A percentile compares a stretch with the other conserved stretches of the same genome.
Evolutionary conservation across 208 protist species (phyloP).

Genomic region (Crithidia sp.): DNA sequence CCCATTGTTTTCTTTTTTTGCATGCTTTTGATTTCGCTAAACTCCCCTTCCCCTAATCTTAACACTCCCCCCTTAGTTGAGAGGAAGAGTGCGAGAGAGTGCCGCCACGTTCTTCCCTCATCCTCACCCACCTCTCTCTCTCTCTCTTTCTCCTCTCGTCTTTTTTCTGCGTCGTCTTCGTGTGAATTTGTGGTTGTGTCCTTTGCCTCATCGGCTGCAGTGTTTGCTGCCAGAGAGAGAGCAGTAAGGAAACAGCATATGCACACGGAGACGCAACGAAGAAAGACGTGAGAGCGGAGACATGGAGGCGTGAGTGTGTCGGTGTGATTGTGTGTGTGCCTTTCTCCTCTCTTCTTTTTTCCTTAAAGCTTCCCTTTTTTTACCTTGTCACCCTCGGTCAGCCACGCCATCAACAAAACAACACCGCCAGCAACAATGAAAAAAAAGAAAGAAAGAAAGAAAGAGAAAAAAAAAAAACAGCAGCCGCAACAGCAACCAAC

Average conservation of each 20-base stretch:
- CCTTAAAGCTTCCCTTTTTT: not conserved
- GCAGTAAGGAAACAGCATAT: no score
- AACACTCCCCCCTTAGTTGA: conserved; percentile 4
- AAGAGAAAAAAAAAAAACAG: conserved; percentile 10
- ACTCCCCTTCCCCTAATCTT: not conserved
- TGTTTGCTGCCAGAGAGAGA: no score
- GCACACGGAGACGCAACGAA: no score
- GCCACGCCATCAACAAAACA: conserved; percentile 30
- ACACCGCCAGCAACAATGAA: conserved; percentile 23
- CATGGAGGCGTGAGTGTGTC: no score
- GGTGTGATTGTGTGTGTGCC: no score
- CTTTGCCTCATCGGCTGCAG: no score
- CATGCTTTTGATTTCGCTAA: not conserved
- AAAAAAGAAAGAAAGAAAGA: conserved; percentile 16
- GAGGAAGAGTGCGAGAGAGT: conserved; percentile 1
- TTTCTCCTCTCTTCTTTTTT: no score
- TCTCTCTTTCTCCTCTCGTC: conserved; percentile 1
- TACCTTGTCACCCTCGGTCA: not conserved
- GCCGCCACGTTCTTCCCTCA: no score
- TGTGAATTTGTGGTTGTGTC: no score
- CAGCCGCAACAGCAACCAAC: conserved; percentile 7
- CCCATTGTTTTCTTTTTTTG: conserved; percentile 8
- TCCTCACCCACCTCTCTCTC: conserved; percentile 4
- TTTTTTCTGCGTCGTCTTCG: no score
- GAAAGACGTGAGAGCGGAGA: no score